Evolutionary conservation across 2,329 filamentous ascomycete genomes (phyloP).

Genomic region (Ceratocystiopsis minuta): DNA sequence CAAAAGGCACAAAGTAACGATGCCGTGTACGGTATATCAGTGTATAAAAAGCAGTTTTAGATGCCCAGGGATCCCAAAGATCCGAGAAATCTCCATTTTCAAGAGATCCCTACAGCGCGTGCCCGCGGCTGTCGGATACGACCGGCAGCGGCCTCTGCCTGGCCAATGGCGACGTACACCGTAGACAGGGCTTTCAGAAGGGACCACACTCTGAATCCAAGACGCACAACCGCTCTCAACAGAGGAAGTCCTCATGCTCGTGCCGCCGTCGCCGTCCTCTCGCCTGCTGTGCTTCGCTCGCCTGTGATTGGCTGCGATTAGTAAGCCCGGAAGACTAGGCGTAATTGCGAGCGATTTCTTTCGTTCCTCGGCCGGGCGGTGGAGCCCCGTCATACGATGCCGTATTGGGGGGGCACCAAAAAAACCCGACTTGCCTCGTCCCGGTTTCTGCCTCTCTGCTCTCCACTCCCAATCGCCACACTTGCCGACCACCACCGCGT

Average conservation of each 20-base stretch:
- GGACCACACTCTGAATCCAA: too few relatives aligned
- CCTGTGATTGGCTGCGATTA: slow-evolving; percentile 5
- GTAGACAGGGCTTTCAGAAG: too few relatives aligned
- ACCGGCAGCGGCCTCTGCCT: slow-evolving; percentile 4
- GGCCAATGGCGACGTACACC: slow-evolving; percentile 3
- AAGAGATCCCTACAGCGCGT: too few relatives aligned
- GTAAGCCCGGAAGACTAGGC: slow-evolving; percentile 1
- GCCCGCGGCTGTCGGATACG: slow-evolving; percentile 1
- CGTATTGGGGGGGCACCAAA: slow-evolving; percentile 1
- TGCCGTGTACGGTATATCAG: too few relatives aligned
- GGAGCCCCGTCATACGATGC: slow-evolving; percentile 10
- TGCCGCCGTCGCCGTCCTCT: neutral
- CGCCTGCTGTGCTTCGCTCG: too few relatives aligned
- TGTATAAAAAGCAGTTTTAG: too few relatives aligned
- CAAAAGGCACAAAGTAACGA: too few relatives aligned
- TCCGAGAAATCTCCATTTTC: too few relatives aligned
- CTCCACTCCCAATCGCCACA: neutral
- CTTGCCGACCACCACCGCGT: neutral
- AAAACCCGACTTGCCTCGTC: slow-evolving; percentile 3
- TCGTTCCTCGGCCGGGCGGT: slow-evolving; percentile 9
- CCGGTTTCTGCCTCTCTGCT: slow-evolving; percentile 5
- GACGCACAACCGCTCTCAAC: too few relatives aligned
- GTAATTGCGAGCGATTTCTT: slow-evolving; percentile 11
- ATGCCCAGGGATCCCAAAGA: too few relatives aligned
- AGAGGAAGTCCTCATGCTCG: too few relatives aligned